A percentile compares a stretch with the other conserved stretches of the same genome.
These are phyloP conservation scores for Omphalotus guepiniiformis DNA, from an alignment of 768 basidiomycete genomes.

Conservation along the genomic window DNA sequence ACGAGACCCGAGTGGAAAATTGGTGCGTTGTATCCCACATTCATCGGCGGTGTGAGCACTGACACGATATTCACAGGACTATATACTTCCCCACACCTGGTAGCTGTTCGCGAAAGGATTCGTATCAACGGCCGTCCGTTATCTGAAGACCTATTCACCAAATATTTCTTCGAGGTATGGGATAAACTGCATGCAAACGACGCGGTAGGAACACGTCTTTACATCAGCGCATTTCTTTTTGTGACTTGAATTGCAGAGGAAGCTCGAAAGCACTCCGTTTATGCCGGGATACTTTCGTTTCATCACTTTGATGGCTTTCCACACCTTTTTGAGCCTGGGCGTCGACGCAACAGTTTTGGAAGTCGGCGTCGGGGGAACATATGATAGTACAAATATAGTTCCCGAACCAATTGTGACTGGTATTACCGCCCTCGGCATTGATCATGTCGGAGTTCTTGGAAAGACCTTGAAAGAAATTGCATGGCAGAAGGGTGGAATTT, in stretches of 20 bases:
- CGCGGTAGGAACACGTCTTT: conserved; percentile 37
- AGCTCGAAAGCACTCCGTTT: conserved; percentile 43
- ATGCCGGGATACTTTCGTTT: conserved; percentile 96
- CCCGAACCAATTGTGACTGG: conserved; percentile 89
- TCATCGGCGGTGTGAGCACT: neutral
- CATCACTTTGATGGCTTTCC: conserved; percentile 88
- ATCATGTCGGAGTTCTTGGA: conserved; percentile 85
- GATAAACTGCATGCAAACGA: conserved; percentile 66
- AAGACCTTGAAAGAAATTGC: conserved; percentile 88
- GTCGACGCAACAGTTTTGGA: conserved; percentile 92
- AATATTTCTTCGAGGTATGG: conserved; percentile 97
- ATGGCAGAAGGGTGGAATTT: conserved; percentile 95
- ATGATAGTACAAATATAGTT: conserved; percentile 95
- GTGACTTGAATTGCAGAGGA: conserved; percentile 32
- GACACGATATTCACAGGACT: conserved; percentile 51
- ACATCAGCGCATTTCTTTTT: conserved; percentile 1
- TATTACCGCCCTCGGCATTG: conserved; percentile 85
- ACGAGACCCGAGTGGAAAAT: conserved; percentile 74
- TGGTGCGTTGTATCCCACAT: conserved; percentile 44
- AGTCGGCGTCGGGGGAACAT: conserved; percentile 92
- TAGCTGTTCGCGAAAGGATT: conserved; percentile 94
- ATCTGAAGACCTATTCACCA: conserved; percentile 83
- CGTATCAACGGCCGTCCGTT: conserved; percentile 88
- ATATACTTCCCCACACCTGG: conserved; percentile 95
- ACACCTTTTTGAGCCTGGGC: conserved; percentile 76